Percentiles rank a stretch among this genome's conserved stretches.
These are phyloP conservation scores for Pyrenophora tritici-repentis DNA, from an alignment of 2,329 filamentous ascomycete genomes.

Conservation along the genomic window DNA sequence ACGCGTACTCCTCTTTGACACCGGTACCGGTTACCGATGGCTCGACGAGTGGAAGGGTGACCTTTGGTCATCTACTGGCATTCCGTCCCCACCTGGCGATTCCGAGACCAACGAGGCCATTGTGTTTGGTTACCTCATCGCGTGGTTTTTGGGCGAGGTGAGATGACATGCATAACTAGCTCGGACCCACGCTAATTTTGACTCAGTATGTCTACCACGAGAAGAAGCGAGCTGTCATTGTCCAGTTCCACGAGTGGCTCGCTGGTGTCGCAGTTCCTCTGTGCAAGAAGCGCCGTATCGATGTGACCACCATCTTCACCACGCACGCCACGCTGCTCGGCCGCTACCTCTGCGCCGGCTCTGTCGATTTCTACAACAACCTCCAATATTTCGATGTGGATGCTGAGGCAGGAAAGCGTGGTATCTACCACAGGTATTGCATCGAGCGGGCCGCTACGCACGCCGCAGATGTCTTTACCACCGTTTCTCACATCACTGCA, in stretches of 20 bases:
- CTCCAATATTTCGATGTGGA: conserved; percentile 96
- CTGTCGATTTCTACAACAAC: conserved; percentile 99
- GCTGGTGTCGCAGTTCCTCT: conserved; percentile 91
- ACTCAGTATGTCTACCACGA: conserved; percentile 88
- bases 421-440: conserved; percentile 98
- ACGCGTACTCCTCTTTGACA: conserved; percentile 91
- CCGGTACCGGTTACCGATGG: conserved; percentile 87
- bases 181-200: conserved; percentile 19
- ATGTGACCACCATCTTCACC: conserved; percentile 97
- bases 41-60: conserved; percentile 97
- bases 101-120: conserved; percentile 97
- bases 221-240: conserved; percentile 88
- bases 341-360: conserved; percentile 94
- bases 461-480: conserved; percentile 94
- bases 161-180: conserved; percentile 8
- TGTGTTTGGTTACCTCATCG: conserved; percentile 94
- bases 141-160: conserved; percentile 98
- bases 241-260: conserved; percentile 99
- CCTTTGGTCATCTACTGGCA: conserved; percentile 88
- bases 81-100: conserved; percentile 89
- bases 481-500: conserved; percentile 96
- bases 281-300: conserved; percentile 91
- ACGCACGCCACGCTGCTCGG: conserved; percentile 95
- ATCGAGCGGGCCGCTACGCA: conserved; percentile 94
- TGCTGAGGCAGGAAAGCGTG: conserved; percentile 93